Evolutionary conservation across 805 yeast species (phyloP).

Genomic region (Yamadazyma paraphyllophila): DNA sequence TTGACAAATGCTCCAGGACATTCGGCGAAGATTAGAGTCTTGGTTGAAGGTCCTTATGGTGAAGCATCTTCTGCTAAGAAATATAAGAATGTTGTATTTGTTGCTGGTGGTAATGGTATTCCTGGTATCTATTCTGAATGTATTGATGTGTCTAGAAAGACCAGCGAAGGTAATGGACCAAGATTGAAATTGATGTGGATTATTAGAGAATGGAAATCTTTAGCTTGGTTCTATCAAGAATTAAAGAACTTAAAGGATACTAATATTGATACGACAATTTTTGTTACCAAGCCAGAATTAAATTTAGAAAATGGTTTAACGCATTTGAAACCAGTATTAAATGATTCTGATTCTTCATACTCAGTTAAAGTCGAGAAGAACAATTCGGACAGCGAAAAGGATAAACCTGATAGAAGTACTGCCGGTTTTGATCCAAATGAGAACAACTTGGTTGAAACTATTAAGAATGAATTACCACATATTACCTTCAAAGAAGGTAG

Average conservation of each 20-base stretch:
- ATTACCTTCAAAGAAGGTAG: constrained; percentile 45
- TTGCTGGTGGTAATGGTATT: constrained; percentile 77
- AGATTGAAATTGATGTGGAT: constrained; percentile 59
- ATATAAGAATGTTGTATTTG: constrained; percentile 53
- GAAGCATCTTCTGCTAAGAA: constrained; percentile 45
- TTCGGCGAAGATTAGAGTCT: constrained; percentile 23
- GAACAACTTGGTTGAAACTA: constrained; percentile 9
- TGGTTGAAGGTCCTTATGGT: constrained; percentile 66
- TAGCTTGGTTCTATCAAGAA: constrained; percentile 52
- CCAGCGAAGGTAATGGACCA: constrained; percentile 19
- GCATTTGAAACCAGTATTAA: constrained; percentile 13
- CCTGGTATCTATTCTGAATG: constrained; percentile 54
- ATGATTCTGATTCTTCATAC: constrained; percentile 13
- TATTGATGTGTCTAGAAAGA: constrained; percentile 23
- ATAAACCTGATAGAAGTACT: neutral
- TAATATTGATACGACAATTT: constrained; percentile 29
- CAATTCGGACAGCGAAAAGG: neutral
- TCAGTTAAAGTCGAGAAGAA: constrained; percentile 6
- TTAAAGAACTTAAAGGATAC: constrained; percentile 24
- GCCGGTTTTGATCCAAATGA: constrained; percentile 1
- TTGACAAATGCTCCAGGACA: constrained; percentile 26
- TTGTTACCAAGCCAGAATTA: constrained; percentile 27
- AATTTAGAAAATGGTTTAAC: constrained; percentile 8
- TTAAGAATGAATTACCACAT: constrained; percentile 25
- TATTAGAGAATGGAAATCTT: constrained; percentile 51